Evolutionary conservation across 1,139 yeast species (phyloP).

Genomic region (Trichomonascaceae sp.): DNA sequence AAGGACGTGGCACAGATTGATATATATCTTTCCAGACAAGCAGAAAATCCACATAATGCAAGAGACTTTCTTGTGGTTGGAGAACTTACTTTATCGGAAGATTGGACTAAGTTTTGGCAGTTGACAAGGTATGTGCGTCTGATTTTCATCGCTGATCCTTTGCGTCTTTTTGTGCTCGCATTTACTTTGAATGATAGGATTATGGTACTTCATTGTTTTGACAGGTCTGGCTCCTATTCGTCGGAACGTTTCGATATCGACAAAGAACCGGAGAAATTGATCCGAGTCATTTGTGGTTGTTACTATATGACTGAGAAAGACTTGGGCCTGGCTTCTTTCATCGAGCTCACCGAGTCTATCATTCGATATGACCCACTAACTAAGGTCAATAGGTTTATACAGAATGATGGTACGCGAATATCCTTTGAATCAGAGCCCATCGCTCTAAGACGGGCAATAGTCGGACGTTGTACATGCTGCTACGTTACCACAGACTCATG

Average conservation of each 20-base stretch:
- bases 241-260: background rate
- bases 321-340: background rate
- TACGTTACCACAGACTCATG: background rate
- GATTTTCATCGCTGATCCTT: background rate
- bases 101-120: background rate
- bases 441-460: background rate
- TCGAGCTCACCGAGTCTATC: background rate
- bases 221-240: background rate
- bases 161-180: background rate
- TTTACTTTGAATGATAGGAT: background rate
- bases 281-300: background rate
- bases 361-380: too few relatives aligned
- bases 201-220: background rate
- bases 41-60: background rate
- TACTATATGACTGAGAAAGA: background rate
- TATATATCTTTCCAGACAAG: background rate
- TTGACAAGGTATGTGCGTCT: background rate
- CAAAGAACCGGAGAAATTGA: background rate
- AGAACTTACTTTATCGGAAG: background rate
- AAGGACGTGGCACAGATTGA: too few relatives aligned
- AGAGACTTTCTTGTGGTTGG: background rate
- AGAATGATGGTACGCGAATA: background rate
- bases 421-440: background rate
- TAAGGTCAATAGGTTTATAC: too few relatives aligned
- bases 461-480: background rate